Evolutionary conservation across 306 rosid genomes (phyloP), one percentile per base, ranked within the genome.

Genomic region (Ormosia semicastrata): DNA sequence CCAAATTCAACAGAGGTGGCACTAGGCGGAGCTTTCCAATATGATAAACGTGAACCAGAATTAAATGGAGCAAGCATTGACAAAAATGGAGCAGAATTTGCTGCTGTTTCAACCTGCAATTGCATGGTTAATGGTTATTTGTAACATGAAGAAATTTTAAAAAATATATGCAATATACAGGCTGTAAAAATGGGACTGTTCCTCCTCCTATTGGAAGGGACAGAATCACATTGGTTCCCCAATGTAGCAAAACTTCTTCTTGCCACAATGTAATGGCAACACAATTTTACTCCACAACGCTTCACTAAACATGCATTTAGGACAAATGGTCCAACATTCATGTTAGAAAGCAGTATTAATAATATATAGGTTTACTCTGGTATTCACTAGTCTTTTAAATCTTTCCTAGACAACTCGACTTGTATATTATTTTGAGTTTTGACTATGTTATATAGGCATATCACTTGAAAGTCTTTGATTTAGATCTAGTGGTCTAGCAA

Each of bases 11-110:
- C 91, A 73, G 86, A 83, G 79, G 89, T 81, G 60, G 87, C 44
- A 86, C 85, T 82, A 12, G 98, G 73, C 82, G 99, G 97, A 81
- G 99, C 98, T 88, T 93, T 93, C 99, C 99, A 96, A 88, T 83
- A 93, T 82, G 98, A 91, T 75, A 82, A 56, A 37, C 7, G 81
- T 49, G 86, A 83, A 73, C 92, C 90, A 84, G 83, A 88, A 87
- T 84, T 87, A 75, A 93, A 85, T 59, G 99, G 99, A 50, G 94
- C 84, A 66, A 96, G 97, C 86, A 96, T 84, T 6, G 99, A 93
- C 91, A 96, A 82, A 84, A 73, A 87, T 57, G 99, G 98, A 79
- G 94, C 92, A 30, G 97, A 93, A 85, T 90, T 90, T 71, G 84
- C 50, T 2, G 97, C 91, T 47, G 97, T 89, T 83, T 96, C 99